Base-by-base conservation (phyloP, 306 rosid genomes). In the Lathyrus sativus region DNA sequence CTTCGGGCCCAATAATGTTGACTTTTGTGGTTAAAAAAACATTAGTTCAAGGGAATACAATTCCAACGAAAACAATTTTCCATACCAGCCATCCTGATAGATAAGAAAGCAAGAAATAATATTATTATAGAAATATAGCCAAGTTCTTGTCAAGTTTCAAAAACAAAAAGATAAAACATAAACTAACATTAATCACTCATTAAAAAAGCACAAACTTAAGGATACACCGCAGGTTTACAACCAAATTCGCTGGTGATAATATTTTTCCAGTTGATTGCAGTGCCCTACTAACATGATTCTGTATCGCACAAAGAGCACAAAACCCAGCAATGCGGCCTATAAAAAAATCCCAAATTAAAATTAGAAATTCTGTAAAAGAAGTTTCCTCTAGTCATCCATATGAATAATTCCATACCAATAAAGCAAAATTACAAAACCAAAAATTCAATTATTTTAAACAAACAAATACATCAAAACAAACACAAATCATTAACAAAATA, bases 241-340 rank as follows among this genome's bases (percentile, higher is more conserved):
- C 99, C 62, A 95, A 77, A 79, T 79, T 87, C 63, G 82, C 70
- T 0, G 99, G 99, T 28, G 88, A 82, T 71, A 92, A 86, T 81
- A 85, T 88, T 66, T 88, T 81, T 77, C 95, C 97, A 13, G 89
- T 82, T 54, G 96, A 79, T 65, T 95, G 91, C 19, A 95, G 81
- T 18, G 97, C 99, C 42, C 88, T 83, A 68, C 99, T 90, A 53
- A 95, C 99, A 61, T 95, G 99, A 59, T 87, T 91, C 74, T 95
- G 97, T 79, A 95, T 87, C 33, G 99, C 99, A 70, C 99, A 95
- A 13, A 95, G 81, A 58, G 97, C 99, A 78, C 99, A 95, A 84
- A 95, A 95, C 45, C 99, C 99, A 68, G 91, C 85, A 76, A 93
- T 19, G 64, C 41, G 97, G 38, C 99, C 99, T 93, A 66, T 67